Evolutionary conservation across 2,329 filamentous ascomycete genomes (phyloP), one percentile per base, ranked within the genome.

Genomic region (Rutstroemia sp.): DNA sequence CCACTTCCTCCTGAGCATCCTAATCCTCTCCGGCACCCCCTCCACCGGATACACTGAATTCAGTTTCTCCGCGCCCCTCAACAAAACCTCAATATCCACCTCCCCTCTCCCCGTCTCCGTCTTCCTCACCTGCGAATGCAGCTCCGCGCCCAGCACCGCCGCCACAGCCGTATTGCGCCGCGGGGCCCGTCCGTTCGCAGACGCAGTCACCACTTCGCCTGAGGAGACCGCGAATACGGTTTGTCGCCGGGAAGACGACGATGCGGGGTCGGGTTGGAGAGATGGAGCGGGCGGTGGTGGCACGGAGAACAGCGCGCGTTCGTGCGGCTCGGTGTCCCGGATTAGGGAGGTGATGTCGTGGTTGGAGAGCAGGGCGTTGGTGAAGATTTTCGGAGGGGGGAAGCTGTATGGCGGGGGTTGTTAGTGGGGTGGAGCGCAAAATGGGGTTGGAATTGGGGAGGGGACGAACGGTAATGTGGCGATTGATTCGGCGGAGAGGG

Each of bases 261-360:
- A 58, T 3, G 61, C 73, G 65, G 65, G 80, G 66, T 63, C 77
- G 69, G 65, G 74, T 65, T 65, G 79, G 60, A 70, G 76, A 56
- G 65, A 72, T 63, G 69, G 77, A 51, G 66, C 74, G 42, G 68
- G 79, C 3, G 78, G 77, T 5, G 74, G 78, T 1, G 92, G 91
- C 0, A 96, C 86, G 39, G 92, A 95, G 76, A 97, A 99, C 17
- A 99, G 83, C 6, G 92, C 92, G 67, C 92, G 87, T 72, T 99
- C 94, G 73, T 97, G 92, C 21, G 87, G 76, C 72, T 99, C 94
- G 3, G 92, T 96, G 71, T 99, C 94, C 59, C 94, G 88, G 67
- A 99, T 96, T 48, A 99, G 77, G 12, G 89, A 83, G 4, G 94
- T 97, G 64, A 99, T 97, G 71, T 99, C 94, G 71, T 92, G 86